Conservation (phyloP, 2,329 filamentous ascomycete species). For the Moelleriella libera region DNA sequence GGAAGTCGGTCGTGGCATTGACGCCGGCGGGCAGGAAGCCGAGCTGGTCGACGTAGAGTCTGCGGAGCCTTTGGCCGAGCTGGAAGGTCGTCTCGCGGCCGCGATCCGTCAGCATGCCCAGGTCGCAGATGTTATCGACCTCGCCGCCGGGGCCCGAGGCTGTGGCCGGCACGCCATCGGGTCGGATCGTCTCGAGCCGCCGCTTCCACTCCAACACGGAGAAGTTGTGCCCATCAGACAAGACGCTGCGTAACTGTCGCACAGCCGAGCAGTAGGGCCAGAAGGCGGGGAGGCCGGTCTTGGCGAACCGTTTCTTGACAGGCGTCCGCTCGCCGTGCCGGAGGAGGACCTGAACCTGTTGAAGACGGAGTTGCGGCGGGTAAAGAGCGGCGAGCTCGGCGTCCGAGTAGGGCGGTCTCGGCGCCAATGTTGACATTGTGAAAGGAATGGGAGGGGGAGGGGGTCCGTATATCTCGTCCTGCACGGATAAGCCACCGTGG, state of each 20-base stretch:
- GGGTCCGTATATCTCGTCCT: too few species aligned
- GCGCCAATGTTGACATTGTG: constrained; percentile 64
- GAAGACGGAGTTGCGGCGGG: constrained; percentile 64
- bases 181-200: constrained; percentile 70
- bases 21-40: constrained; percentile 52
- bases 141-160: constrained; percentile 54
- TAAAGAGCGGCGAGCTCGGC: constrained; percentile 74
- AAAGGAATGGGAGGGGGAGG: background rate
- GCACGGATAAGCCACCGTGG: too few species aligned
- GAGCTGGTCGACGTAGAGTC: constrained; percentile 63
- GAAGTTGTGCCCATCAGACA: constrained; percentile 30
- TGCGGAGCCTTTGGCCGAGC: constrained; percentile 52
- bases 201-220: constrained; percentile 47
- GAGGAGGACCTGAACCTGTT: constrained; percentile 78
- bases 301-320: constrained; percentile 77
- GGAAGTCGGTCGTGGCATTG: constrained; percentile 36
- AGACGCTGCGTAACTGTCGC: constrained; percentile 45
- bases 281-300: constrained; percentile 50
- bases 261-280: constrained; percentile 89
- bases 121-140: constrained; percentile 69
- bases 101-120: constrained; percentile 61
- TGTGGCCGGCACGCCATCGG: constrained; percentile 53
- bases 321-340: constrained; percentile 74
- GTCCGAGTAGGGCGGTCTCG: constrained; percentile 61
- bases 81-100: constrained; percentile 59